Percentiles rank a stretch among this genome's conserved stretches.
Evolutionary conservation across 306 rosid genomes (phyloP).

Genomic region (Cyclanthera cordifolia): DNA sequence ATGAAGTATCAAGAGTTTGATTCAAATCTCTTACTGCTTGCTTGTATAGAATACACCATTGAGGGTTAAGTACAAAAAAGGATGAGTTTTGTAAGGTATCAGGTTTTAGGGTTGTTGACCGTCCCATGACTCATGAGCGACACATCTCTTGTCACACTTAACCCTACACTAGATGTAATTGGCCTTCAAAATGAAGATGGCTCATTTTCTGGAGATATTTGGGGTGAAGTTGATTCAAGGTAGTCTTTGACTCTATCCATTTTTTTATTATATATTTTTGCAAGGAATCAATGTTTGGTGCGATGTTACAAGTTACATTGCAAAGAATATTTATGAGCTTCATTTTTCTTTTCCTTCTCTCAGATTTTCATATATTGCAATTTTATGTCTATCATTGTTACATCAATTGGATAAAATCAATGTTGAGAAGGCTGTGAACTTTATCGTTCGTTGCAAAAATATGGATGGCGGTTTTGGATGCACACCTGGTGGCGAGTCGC

Average conservation of each 20-base stretch:
- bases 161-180: constrained; percentile 42
- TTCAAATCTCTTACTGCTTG: neutral
- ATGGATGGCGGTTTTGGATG: constrained; percentile 92
- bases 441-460: constrained; percentile 71
- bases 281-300: neutral
- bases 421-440: constrained; percentile 77
- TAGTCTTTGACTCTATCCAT: constrained; percentile 16
- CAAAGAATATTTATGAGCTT: neutral
- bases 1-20: neutral
- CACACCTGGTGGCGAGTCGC: constrained; percentile 94
- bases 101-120: neutral
- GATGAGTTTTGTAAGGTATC: neutral
- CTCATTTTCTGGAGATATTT: constrained; percentile 82
- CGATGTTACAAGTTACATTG: neutral
- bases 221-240: constrained; percentile 93
- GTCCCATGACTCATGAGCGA: neutral
- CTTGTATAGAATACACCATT: neutral
- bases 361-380: constrained; percentile 79
- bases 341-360: neutral
- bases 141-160: constrained; percentile 28
- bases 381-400: constrained; percentile 53
- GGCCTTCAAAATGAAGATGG: constrained; percentile 83
- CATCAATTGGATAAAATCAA: constrained; percentile 50
- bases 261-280: neutral
- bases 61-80: neutral